These are phyloP conservation scores for Colletotrichum costaricense DNA, from an alignment of 2,329 filamentous ascomycete species.

Conservation along the genomic window DNA sequence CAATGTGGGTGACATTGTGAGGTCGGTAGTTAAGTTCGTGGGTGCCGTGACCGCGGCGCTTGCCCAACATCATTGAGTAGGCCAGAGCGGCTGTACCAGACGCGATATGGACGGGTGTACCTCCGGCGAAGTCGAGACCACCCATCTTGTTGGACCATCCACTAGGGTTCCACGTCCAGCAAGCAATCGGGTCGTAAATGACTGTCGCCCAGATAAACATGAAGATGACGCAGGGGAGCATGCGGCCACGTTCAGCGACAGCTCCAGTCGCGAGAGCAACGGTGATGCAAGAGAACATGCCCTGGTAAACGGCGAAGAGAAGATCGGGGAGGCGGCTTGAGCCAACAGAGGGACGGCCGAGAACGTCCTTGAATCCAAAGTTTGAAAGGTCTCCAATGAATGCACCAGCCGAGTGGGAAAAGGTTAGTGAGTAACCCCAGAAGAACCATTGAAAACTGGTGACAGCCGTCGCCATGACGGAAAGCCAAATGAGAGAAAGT, in stretches of 20 bases:
- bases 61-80: slow-evolving; percentile 92
- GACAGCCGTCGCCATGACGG: slow-evolving; percentile 85
- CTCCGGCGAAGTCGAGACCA: slow-evolving; percentile 88
- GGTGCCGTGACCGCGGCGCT: slow-evolving; percentile 84
- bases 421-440: slow-evolving; percentile 87
- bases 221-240: slow-evolving; percentile 89
- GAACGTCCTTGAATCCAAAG: slow-evolving; percentile 81
- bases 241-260: slow-evolving; percentile 86
- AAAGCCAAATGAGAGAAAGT: slow-evolving; percentile 90
- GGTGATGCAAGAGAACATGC: slow-evolving; percentile 89
- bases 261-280: slow-evolving; percentile 88
- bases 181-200: slow-evolving; percentile 92
- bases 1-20: slow-evolving; percentile 93
- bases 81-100: slow-evolving; percentile 86
- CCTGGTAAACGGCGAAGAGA: slow-evolving; percentile 86
- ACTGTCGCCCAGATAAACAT: slow-evolving; percentile 94
- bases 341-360: slow-evolving; percentile 80
- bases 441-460: slow-evolving; percentile 95
- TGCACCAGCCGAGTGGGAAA: slow-evolving; percentile 79
- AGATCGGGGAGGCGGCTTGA: slow-evolving; percentile 82
- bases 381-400: slow-evolving; percentile 85
- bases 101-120: slow-evolving; percentile 89
- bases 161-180: slow-evolving; percentile 91
- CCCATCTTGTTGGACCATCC: slow-evolving; percentile 87
- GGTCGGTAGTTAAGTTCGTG: slow-evolving; percentile 92